phyloP scores from a whole-genome alignment of 2,329 filamentous ascomycete genomes.

The Alternaria solani region DNA sequence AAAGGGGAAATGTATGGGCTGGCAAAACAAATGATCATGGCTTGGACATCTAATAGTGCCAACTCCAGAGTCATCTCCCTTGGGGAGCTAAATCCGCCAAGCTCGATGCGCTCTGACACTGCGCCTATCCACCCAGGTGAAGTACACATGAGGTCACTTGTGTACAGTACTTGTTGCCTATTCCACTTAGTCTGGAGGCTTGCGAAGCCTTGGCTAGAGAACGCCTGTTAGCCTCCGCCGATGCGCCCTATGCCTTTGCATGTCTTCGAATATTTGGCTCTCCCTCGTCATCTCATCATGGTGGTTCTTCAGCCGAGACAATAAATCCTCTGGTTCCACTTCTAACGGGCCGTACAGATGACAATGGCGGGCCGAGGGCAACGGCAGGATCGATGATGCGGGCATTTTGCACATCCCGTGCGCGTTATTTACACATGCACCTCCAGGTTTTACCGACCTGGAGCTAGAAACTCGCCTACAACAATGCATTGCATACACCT shows the following conservation, averaged over 20 bases:
- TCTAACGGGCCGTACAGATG: constrained; percentile 6
- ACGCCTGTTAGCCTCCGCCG: constrained; percentile 1
- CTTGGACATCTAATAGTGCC: not conserved
- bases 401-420: constrained; percentile 1
- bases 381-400: constrained; percentile 19
- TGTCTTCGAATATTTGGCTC: constrained; percentile 1
- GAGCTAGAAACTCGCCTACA: not conserved
- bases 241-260: not conserved
- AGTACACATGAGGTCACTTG: not conserved
- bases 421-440: not conserved
- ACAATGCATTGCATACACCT: not conserved
- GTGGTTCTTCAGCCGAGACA: not conserved
- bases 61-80: not conserved
- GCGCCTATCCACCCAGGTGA: not conserved
- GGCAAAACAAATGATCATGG: not conserved
- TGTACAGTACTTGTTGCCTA: not conserved
- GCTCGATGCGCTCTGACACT: not conserved
- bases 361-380: constrained; percentile 11
- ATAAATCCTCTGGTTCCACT: not conserved
- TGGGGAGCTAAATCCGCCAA: not conserved
- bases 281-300: constrained; percentile 2
- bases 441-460: not conserved
- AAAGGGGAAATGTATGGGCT: not conserved
- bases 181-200: not conserved
- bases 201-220: not conserved